A percentile compares a stretch with the other conserved stretches of the same genome.
phyloP scores from a whole-genome alignment of 345 rosid genomes.

The Turritis glabra region DNA sequence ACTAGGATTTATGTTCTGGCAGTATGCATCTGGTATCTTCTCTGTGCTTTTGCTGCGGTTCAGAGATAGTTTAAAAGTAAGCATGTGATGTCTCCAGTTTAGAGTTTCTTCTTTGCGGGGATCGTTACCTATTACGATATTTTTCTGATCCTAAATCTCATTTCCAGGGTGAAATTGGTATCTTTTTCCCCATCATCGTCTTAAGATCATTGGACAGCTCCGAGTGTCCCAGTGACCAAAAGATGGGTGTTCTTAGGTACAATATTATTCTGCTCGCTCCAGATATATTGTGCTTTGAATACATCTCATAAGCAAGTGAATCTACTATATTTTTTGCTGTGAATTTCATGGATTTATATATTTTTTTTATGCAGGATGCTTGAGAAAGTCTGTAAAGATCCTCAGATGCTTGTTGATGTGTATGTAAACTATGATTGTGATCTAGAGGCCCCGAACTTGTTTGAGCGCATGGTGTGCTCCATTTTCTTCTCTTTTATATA shows the following conservation, averaged over 20 bases:
- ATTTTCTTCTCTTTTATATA: slow-evolving; percentile 19
- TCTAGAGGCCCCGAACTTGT: slow-evolving; percentile 96
- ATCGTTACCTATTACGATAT: slow-evolving; percentile 4
- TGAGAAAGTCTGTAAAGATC: slow-evolving; percentile 90
- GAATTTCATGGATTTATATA: slow-evolving; percentile 15
- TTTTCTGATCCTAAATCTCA: slow-evolving; percentile 15
- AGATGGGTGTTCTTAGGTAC: slow-evolving; percentile 89
- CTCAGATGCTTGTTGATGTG: slow-evolving; percentile 97
- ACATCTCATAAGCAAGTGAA: slow-evolving; percentile 20
- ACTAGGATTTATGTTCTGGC: slow-evolving; percentile 46
- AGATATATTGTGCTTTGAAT: slow-evolving; percentile 29
- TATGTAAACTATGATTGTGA: slow-evolving; percentile 98
- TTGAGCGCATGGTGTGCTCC: slow-evolving; percentile 87
- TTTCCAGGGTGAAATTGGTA: slow-evolving; percentile 92
- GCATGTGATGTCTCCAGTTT: slow-evolving; percentile 38
- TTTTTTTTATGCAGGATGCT: slow-evolving; percentile 64
- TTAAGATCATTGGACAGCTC: slow-evolving; percentile 85
- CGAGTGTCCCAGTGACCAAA: slow-evolving; percentile 72
- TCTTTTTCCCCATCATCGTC: slow-evolving; percentile 92
- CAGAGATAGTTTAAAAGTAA: slow-evolving; percentile 96
- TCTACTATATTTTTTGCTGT: slow-evolving; percentile 10
- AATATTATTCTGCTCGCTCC: slow-evolving; percentile 27
- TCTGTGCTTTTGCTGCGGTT: slow-evolving; percentile 84
- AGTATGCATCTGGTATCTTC: slow-evolving; percentile 98
- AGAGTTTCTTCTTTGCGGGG: slow-evolving; percentile 4